Base-by-base conservation (phyloP, 257 asterid genomes). In the Penstemon eatonii region DNA sequence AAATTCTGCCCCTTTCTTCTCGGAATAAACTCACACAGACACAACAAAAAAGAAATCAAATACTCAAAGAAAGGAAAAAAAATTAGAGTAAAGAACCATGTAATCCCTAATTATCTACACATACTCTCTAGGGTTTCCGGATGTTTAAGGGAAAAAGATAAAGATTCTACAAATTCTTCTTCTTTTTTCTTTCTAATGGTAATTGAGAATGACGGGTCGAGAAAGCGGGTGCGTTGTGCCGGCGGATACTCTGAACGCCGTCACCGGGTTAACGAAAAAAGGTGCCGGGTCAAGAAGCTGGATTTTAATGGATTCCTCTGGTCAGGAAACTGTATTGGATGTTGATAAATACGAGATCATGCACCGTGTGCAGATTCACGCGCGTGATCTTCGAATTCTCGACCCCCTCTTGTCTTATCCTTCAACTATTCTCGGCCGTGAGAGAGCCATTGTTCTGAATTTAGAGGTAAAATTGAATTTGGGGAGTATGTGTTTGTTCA, bases 341-440 rank as follows among this genome's bases (percentile, higher is more conserved):
- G 95, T 84, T 8, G 96, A 92, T 56, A 92, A 92, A 68, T 89
- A 89, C 50, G 84, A 83, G 36, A 89, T 92, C 84, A 92, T 92
- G 96, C 96, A 87, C 63, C 92, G 96, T 46, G 95, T 86, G 67
- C 94, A 87, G 81, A 89, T 92, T 19, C 96, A 89, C 75, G 95
- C 97, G 0, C 97, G 98, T 37, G 96, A 93, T 82, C 93, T 90
- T 58, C 87, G 97, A 8, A 93, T 90, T 58, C 82, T 90, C 54
- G 97, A 93, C 72, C 98, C 98, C 18, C 81, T 88, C 4, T 66
- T 90, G 59, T 85, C 91, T 2, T 90, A 90, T 56, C 97, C 98
- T 38, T 90, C 98, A 8, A 63, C 98, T 4, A 88, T 90, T 60
- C 94, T 90, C 33, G 96, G 95, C 56, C 96, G 97, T 60, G 97